These are phyloP conservation scores for Candida pseudocylindracea DNA, from an alignment of 1,139 yeast species.

Conservation along the genomic window DNA sequence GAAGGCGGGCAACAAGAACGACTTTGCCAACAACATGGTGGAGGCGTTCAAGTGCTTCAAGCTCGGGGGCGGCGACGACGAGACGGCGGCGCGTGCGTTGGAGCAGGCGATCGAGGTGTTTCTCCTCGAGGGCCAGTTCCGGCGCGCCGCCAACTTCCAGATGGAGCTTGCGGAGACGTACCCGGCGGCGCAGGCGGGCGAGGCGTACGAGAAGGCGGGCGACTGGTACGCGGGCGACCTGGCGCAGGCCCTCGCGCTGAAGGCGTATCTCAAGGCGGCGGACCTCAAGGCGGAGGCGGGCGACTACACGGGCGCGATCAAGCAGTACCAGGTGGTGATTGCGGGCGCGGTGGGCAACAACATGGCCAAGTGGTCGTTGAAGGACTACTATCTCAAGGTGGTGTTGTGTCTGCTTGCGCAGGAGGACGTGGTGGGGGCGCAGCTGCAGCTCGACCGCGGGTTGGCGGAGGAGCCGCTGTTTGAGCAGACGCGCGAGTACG, in stretches of 20 bases:
- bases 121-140: slow-evolving; percentile 76
- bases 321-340: slow-evolving; percentile 55
- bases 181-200: slow-evolving; percentile 47
- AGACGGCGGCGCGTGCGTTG: slow-evolving; percentile 60
- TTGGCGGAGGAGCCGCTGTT: slow-evolving; percentile 59
- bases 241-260: slow-evolving; percentile 78
- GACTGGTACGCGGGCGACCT: slow-evolving; percentile 92
- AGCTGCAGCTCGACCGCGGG: slow-evolving; percentile 43
- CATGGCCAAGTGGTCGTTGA: slow-evolving; percentile 74
- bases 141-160: slow-evolving; percentile 89
- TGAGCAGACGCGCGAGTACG: slow-evolving; percentile 57
- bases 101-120: slow-evolving; percentile 63
- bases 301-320: slow-evolving; percentile 52
- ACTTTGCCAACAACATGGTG: slow-evolving; percentile 74
- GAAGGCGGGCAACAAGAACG: slow-evolving; percentile 62
- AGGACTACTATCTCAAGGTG: slow-evolving; percentile 76
- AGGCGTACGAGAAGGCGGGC: slow-evolving; percentile 80
- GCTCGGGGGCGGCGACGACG: slow-evolving; percentile 29
- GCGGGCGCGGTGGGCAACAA: slow-evolving; percentile 54
- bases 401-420: slow-evolving; percentile 65
- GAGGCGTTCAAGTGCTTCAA: slow-evolving; percentile 85
- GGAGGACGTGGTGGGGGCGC: slow-evolving; percentile 73
- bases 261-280: slow-evolving; percentile 76
- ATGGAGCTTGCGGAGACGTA: slow-evolving; percentile 77
- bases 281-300: slow-evolving; percentile 66